phyloP scores from a whole-genome alignment of 768 basidiomycete species.

The Chiua virens region DNA sequence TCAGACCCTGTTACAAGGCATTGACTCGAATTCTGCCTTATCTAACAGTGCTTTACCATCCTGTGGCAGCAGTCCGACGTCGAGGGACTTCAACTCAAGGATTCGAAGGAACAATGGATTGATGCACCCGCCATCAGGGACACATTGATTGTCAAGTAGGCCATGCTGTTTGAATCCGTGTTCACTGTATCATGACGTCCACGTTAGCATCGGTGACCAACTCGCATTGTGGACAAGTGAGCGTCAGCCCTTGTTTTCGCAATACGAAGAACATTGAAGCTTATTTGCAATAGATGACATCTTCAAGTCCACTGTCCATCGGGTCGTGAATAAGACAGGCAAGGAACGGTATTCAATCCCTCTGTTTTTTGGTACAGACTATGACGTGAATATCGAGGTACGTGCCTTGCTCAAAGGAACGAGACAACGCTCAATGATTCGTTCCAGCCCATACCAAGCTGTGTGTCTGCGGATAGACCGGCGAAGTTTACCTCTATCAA shows the following conservation, averaged over 20 bases:
- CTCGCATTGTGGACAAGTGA: constrained; percentile 88
- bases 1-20: background rate
- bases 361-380: constrained; percentile 88
- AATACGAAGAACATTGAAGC: too few relatives aligned
- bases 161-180: background rate
- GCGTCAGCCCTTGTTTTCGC: constrained; percentile 19
- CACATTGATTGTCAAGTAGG: constrained; percentile 85
- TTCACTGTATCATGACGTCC: constrained; percentile 18
- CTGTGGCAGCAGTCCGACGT: constrained; percentile 77
- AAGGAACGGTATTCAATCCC: constrained; percentile 79
- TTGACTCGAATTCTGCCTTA: background rate
- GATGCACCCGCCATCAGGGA: constrained; percentile 75
- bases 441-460: constrained; percentile 45
- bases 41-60: constrained; percentile 76
- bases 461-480: constrained; percentile 53
- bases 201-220: constrained; percentile 76
- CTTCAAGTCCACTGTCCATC: constrained; percentile 89
- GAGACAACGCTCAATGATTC: background rate
- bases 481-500: constrained; percentile 68
- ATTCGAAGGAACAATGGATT: constrained; percentile 77
- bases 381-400: constrained; percentile 79
- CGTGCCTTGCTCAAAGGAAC: too few relatives aligned
- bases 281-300: constrained; percentile 61
- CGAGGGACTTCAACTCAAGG: constrained; percentile 82
- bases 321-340: constrained; percentile 77